These are phyloP conservation scores for Vitis hybrid DNA, from an alignment of 177 flowering plant genomes.

Conservation along the genomic window DNA sequence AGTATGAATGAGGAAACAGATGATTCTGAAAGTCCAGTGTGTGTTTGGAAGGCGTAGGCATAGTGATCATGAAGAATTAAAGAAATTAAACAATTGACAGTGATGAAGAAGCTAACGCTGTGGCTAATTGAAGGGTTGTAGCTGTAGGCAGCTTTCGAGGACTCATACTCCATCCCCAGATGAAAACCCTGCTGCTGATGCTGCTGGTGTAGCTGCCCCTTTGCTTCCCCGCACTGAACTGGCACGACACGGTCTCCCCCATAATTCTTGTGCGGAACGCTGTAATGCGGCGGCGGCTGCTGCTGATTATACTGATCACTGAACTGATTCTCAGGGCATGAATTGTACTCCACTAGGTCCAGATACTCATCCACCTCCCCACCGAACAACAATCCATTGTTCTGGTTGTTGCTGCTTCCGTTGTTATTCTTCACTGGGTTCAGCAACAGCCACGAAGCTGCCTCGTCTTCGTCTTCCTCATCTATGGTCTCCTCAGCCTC, in stretches of 20 bases:
- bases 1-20: not conserved
- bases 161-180: conserved; percentile 46
- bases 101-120: conserved; percentile 45
- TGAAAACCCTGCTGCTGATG: conserved; percentile 32
- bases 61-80: not conserved
- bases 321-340: conserved; percentile 36
- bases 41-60: not conserved
- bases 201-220: conserved; percentile 21
- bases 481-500: conserved; percentile 29
- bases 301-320: conserved; percentile 25
- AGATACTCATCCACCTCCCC: conserved; percentile 75
- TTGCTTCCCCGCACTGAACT: conserved; percentile 33
- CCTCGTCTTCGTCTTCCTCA: conserved; percentile 71
- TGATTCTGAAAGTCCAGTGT: not conserved
- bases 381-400: conserved; percentile 42
- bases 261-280: conserved; percentile 30
- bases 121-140: conserved; percentile 35
- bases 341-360: conserved; percentile 67
- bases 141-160: conserved; percentile 38
- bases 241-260: conserved; percentile 67
- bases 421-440: conserved; percentile 50
- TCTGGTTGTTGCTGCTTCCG: conserved; percentile 13
- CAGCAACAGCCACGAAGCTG: conserved; percentile 72
- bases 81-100: conserved; percentile 3
- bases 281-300: conserved; percentile 22